These are phyloP conservation scores for Glebionis coronaria DNA, from an alignment of 129 eudicot genomes.

Conservation along the genomic window DNA sequence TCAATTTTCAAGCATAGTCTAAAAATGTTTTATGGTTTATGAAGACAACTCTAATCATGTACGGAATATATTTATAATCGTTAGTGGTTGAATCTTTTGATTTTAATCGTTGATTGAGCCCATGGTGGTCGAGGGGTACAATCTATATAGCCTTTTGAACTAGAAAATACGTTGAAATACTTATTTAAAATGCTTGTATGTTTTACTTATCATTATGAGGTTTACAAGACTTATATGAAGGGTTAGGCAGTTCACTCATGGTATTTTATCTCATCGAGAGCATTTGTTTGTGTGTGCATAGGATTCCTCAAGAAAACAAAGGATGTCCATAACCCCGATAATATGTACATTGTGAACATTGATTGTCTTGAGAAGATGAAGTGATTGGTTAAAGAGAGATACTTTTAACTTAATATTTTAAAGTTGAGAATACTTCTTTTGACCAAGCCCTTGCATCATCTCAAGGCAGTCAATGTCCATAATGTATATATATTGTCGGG, in stretches of 20 bases:
- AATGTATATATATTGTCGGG: too few species aligned
- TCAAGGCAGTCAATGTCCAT: too few species aligned
- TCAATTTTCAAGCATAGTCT: background rate
- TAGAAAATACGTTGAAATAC: background rate
- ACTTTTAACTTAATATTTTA: background rate
- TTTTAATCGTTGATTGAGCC: conserved; percentile 65
- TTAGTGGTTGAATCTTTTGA: too few species aligned
- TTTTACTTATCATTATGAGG: conserved; percentile 34
- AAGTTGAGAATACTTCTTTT: too few species aligned
- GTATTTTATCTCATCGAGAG: conserved; percentile 91
- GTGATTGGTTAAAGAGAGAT: conserved; percentile 94
- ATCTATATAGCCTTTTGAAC: background rate
- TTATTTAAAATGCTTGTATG: background rate
- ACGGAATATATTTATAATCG: too few species aligned
- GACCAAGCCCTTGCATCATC: too few species aligned
- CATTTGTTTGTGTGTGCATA: conserved; percentile 81
- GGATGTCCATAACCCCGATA: conserved; percentile 64
- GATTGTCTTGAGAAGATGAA: conserved; percentile 93
- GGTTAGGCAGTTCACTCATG: conserved; percentile 96
- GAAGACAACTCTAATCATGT: background rate
- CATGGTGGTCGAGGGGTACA: conserved; percentile 74
- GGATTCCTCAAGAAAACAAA: conserved; percentile 71
- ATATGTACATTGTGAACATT: conserved; percentile 75
- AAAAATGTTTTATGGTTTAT: background rate
- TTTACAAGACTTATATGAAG: too few species aligned